Evolutionary conservation across 2,329 filamentous ascomycete genomes (phyloP).

Genomic region (Byssothecium circinans): DNA sequence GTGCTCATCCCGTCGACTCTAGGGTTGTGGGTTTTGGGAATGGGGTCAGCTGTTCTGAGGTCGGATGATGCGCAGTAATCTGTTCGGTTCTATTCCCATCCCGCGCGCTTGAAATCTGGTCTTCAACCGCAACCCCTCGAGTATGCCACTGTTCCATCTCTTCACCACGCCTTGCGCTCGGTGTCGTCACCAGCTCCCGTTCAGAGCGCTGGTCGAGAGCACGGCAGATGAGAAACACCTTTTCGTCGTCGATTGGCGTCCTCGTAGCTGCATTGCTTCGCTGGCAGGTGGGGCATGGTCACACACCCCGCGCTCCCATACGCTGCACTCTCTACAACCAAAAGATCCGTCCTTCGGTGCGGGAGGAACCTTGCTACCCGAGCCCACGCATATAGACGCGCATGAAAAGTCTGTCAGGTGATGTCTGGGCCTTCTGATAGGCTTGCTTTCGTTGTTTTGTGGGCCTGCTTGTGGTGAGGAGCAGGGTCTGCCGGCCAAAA

Average conservation of each 20-base stretch:
- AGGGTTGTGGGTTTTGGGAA: too few species aligned
- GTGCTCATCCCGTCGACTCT: too few species aligned
- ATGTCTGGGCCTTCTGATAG: constrained; percentile 9
- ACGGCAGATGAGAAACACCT: constrained; percentile 28
- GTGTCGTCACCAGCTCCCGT: constrained; percentile 25
- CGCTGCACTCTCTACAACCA: constrained; percentile 16
- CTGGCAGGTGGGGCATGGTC: constrained; percentile 27
- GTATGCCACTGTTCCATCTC: constrained; percentile 21
- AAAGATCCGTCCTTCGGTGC: constrained; percentile 10
- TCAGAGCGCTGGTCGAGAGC: constrained; percentile 16
- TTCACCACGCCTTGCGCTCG: constrained; percentile 12
- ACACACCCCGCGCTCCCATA: constrained; percentile 7
- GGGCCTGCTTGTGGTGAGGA: constrained; percentile 18
- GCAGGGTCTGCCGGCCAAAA: constrained; percentile 25
- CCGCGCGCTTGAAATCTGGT: too few species aligned
- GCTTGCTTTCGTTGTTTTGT: constrained; percentile 10
- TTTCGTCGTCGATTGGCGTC: constrained; percentile 28
- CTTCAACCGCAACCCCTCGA: neutral
- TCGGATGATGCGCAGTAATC: neutral
- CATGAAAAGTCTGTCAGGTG: constrained; percentile 27
- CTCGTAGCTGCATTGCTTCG: constrained; percentile 40
- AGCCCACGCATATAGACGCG: constrained; percentile 12
- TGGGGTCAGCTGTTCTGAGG: too few species aligned
- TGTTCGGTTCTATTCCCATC: neutral
- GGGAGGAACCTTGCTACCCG: constrained; percentile 36